Base-by-base conservation (phyloP, 208 protist species). In the Wallacemonas sp. region DNA sequence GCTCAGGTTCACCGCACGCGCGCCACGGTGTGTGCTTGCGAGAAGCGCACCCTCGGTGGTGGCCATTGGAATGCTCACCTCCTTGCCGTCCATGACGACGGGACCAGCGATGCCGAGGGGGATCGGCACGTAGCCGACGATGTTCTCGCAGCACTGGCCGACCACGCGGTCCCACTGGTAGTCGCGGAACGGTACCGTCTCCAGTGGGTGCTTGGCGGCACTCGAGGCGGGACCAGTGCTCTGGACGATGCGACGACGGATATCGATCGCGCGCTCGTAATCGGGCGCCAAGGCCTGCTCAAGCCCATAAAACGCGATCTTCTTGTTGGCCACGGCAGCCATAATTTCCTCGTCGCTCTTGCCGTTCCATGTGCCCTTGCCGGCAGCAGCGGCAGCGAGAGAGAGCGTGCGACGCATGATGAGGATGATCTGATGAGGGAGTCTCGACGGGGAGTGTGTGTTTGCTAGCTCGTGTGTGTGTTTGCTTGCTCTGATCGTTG, bases 1-100 rank as follows among this genome's bases (percentile, higher is more conserved):
- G 76, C 81, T 86, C 14, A 86, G 71, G 46, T 87, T 89, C 67
- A 99, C 97, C 46, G 97, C 98, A 50, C 94, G 92, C 16, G 91
- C 96, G 36, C 98, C 98, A 55, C 98, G 87, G 69, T 98, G 87
- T 18, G 96, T 98, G 59, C 86, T 97, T 11, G 98, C 98, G 31
- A 99, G 74, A 16, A 99, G 87, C 20, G 91, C 89, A 33, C 98
- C 98, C 68, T 99, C 98, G n/a, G 97, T 99, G 31, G 98, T 99
- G 16, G 98, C 98, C 97, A 99, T 98, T 12, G 98, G 98, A 48
- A 99, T 73, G 22, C 69, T 73, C 33, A 95, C 79, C 8, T 88
- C 57, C 62, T 94, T 76, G 2, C 93, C 96, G 72, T 99, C 93
- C 0, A 99, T 62, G 23, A 95, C 36, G 25, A 99, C 61, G 38